Conservation (phyloP, 1,284 basidiomycete species). For the Mycena sp. region DNA sequence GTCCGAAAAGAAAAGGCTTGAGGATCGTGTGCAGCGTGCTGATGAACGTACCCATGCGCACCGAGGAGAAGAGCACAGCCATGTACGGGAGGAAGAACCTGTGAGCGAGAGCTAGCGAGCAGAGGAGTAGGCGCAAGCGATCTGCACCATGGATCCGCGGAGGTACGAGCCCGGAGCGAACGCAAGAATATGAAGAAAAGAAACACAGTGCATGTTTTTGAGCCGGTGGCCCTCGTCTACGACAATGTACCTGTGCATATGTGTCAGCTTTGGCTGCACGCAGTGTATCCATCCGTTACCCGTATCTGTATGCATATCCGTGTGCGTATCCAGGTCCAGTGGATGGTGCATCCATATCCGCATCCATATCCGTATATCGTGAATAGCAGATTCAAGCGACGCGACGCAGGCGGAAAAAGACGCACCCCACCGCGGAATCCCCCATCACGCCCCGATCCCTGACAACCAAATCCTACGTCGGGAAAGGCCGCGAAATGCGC, state of each 20-base stretch:
- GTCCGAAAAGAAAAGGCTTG: too few species aligned
- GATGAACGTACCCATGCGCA: conserved; percentile 76
- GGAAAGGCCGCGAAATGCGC: conserved; percentile 59
- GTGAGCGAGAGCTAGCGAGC: neutral
- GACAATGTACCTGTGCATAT: conserved; percentile 93
- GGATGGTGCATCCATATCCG: too few species aligned
- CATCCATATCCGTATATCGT: too few species aligned
- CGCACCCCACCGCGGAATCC: conserved; percentile 89
- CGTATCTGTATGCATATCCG: too few species aligned
- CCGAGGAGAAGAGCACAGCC: conserved; percentile 62
- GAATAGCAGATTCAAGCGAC: too few species aligned
- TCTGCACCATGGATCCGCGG: neutral
- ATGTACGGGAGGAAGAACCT: conserved; percentile 82
- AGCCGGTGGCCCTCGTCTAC: conserved; percentile 96
- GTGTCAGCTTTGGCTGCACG: too few species aligned
- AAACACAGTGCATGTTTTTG: conserved; percentile 87
- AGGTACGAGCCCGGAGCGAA: neutral
- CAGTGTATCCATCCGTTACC: too few species aligned
- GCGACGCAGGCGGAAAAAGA: too few species aligned
- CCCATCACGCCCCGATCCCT: conserved; percentile 76
- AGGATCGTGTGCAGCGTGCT: conserved; percentile 89
- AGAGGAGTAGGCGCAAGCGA: neutral
- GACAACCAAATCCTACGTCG: conserved; percentile 95
- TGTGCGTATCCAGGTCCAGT: too few species aligned
- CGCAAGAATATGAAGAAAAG: conserved; percentile 8